Evolutionary conservation across 2,329 filamentous ascomycete species (phyloP).

Genomic region (Neofusicoccum umdonicola): DNA sequence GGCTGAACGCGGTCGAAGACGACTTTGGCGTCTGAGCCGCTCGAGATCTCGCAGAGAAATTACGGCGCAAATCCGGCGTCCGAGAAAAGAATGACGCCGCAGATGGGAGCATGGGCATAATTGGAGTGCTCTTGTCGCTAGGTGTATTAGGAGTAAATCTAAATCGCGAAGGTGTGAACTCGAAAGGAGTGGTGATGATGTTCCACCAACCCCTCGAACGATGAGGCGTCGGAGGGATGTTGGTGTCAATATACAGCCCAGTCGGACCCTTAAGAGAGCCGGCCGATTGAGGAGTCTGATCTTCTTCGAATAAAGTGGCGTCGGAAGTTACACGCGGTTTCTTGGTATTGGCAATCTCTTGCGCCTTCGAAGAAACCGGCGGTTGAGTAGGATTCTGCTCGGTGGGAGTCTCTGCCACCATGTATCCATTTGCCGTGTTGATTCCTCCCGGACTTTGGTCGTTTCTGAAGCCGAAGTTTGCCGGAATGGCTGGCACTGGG

Average conservation of each 20-base stretch:
- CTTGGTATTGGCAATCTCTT: slow-evolving; percentile 52
- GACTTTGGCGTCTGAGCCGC: slow-evolving; percentile 3
- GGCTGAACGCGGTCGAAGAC: slow-evolving; percentile 12
- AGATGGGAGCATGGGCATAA: slow-evolving; percentile 32
- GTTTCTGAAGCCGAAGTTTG: neutral
- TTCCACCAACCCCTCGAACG: slow-evolving; percentile 75
- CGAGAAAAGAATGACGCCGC: neutral
- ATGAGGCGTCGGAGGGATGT: slow-evolving; percentile 50
- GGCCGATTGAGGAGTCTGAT: slow-evolving; percentile 43
- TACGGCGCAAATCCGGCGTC: neutral
- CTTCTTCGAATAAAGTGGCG: slow-evolving; percentile 69
- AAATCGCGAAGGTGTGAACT: slow-evolving; percentile 35
- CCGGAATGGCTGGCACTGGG: slow-evolving; percentile 42
- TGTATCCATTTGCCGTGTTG: neutral
- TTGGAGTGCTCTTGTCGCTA: slow-evolving; percentile 28
- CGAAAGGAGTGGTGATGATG: slow-evolving; percentile 69
- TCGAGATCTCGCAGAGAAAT: neutral
- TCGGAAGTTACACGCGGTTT: slow-evolving; percentile 52
- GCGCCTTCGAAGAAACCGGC: slow-evolving; percentile 38
- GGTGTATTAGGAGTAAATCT: slow-evolving; percentile 32
- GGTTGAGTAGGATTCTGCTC: slow-evolving; percentile 26
- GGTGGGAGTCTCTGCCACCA: neutral
- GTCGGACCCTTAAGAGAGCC: slow-evolving; percentile 12
- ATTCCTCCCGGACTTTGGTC: slow-evolving; percentile 6
- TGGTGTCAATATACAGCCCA: slow-evolving; percentile 38